phyloP scores from a whole-genome alignment of 345 rosid genomes.

The Eucalyptus shirleyi region DNA sequence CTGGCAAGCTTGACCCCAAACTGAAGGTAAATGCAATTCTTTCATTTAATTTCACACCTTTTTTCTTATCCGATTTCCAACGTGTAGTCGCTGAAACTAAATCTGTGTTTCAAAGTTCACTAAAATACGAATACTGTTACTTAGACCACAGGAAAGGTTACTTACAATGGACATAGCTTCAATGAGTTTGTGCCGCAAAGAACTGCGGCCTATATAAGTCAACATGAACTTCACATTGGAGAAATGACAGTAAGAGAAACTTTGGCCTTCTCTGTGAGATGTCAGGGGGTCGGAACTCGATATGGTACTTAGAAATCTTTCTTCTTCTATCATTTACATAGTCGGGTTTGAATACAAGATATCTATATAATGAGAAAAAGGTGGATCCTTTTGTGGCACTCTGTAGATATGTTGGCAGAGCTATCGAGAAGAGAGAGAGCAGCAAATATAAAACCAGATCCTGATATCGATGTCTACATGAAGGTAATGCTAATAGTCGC shows the following conservation, averaged over 20 bases:
- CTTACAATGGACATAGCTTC: constrained; percentile 34
- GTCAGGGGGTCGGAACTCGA: constrained; percentile 65
- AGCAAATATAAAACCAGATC: constrained; percentile 24
- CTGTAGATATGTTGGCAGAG: constrained; percentile 33
- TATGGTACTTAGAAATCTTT: constrained; percentile 12
- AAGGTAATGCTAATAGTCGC: constrained; percentile 10
- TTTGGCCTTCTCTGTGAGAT: constrained; percentile 74
- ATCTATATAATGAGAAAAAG: background rate
- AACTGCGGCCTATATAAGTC: constrained; percentile 59
- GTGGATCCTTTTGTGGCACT: background rate
- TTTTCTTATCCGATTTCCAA: background rate
- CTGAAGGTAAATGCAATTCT: background rate
- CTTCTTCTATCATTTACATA: background rate
- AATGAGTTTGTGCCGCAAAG: constrained; percentile 35
- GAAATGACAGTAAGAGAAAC: constrained; percentile 91
- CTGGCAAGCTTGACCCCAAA: constrained; percentile 8
- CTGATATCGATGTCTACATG: constrained; percentile 31
- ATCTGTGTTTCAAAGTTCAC: background rate
- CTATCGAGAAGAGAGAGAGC: constrained; percentile 32
- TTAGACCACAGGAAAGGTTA: constrained; percentile 27
- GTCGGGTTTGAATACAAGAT: background rate
- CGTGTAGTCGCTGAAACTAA: background rate
- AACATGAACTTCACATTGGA: constrained; percentile 68
- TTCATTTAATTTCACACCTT: background rate
- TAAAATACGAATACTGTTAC: background rate